Percentiles rank a stretch among this genome's conserved stretches.
Evolutionary conservation across 164 flowering plant genomes (phyloP).

Genomic region (Vitis riparia): DNA sequence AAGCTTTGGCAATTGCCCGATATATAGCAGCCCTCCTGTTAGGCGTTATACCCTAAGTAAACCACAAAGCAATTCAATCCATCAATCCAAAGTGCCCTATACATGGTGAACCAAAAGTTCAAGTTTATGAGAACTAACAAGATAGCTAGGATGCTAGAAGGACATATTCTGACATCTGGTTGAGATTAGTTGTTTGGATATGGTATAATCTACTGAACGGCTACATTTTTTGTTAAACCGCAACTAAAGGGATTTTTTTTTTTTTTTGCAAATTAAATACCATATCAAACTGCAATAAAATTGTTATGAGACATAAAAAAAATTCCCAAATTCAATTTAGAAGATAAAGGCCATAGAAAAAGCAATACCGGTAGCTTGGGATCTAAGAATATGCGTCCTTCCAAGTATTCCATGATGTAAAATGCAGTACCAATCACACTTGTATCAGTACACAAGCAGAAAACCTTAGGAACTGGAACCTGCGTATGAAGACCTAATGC

Average conservation of each 20-base stretch:
- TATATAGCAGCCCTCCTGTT: slow-evolving; percentile 64
- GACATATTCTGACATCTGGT: too few species aligned
- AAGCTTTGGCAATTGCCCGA: slow-evolving; percentile 57
- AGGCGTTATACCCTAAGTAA: slow-evolving; percentile 68
- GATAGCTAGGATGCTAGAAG: too few species aligned
- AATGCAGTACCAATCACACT: slow-evolving; percentile 84
- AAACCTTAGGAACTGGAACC: slow-evolving; percentile 91
- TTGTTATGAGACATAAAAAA: neutral
- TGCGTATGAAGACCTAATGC: slow-evolving; percentile 68
- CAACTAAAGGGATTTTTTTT: too few species aligned
- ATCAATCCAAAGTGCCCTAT: neutral
- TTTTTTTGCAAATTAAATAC: too few species aligned
- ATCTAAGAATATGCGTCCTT: slow-evolving; percentile 83
- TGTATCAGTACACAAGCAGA: slow-evolving; percentile 79
- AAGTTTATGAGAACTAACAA: too few species aligned
- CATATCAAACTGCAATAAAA: too few species aligned
- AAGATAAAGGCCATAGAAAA: neutral
- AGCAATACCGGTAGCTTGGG: slow-evolving; percentile 67
- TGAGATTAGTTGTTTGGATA: too few species aligned
- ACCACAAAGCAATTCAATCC: neutral
- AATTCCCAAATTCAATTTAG: neutral
- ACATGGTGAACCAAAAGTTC: neutral
- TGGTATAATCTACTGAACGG: too few species aligned
- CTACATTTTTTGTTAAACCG: too few species aligned
- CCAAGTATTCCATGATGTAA: slow-evolving; percentile 94